A percentile compares a stretch with the other conserved stretches of the same genome.
Evolutionary conservation across 1,284 basidiomycete genomes (phyloP).

Genomic region (Apiotrichum brassicae): DNA sequence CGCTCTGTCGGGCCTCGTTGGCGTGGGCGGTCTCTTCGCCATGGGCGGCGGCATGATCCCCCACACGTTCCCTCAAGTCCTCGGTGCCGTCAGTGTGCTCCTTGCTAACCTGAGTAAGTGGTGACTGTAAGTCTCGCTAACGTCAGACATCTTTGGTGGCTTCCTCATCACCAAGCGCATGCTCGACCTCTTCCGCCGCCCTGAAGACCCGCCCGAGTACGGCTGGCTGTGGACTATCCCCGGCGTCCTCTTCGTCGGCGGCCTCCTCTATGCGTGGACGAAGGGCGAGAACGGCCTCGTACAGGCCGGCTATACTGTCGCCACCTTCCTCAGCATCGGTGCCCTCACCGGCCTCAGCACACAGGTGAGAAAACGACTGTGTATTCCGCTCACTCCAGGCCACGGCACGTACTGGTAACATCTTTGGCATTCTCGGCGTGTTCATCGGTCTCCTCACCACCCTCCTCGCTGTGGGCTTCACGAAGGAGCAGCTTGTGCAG

Average conservation of each 20-base stretch:
- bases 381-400: no score
- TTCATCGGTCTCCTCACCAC: slow-evolving; percentile 70
- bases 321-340: slow-evolving; percentile 75
- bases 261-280: slow-evolving; percentile 68
- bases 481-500: slow-evolving; percentile 63
- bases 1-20: slow-evolving; percentile 58
- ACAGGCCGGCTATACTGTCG: slow-evolving; percentile 73
- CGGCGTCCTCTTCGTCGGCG: slow-evolving; percentile 69
- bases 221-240: slow-evolving; percentile 71
- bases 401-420: slow-evolving; percentile 73
- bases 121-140: not conserved
- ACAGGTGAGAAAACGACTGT: slow-evolving; percentile 23
- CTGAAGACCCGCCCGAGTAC: slow-evolving; percentile 76
- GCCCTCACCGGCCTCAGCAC: slow-evolving; percentile 30
- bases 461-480: slow-evolving; percentile 70
- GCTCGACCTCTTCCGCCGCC: slow-evolving; percentile 82
- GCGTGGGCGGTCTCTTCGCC: slow-evolving; percentile 74
- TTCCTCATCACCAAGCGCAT: slow-evolving; percentile 78
- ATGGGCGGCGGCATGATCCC: slow-evolving; percentile 82
- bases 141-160: slow-evolving; percentile 63
- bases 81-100: slow-evolving; percentile 71
- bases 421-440: slow-evolving; percentile 75
- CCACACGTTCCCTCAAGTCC: slow-evolving; percentile 65
- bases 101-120: slow-evolving; percentile 62
- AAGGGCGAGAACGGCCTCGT: slow-evolving; percentile 77